Conservation (phyloP, 192 early-diverging fungal genomes). For the Jimgerdemannia flammicorona region DNA sequence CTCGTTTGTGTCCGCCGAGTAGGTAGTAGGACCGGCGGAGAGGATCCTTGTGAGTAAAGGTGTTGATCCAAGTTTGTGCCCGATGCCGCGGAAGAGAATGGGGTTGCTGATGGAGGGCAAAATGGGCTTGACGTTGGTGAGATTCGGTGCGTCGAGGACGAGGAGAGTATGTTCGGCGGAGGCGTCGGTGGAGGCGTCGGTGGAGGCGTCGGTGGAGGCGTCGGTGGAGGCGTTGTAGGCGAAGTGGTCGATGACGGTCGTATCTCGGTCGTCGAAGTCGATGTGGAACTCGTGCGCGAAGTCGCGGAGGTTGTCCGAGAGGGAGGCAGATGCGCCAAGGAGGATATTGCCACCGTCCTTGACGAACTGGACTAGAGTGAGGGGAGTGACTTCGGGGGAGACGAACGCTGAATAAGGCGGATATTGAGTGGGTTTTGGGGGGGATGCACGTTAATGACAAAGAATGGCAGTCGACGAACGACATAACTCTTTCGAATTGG, state of each 20-base stretch:
- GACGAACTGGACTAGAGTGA: slow-evolving; percentile 77
- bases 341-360: slow-evolving; percentile 90
- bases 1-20: slow-evolving; percentile 53
- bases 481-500: neutral
- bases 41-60: slow-evolving; percentile 58
- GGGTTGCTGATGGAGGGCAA: slow-evolving; percentile 35
- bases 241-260: slow-evolving; percentile 71
- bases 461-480: neutral
- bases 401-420: neutral
- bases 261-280: slow-evolving; percentile 72
- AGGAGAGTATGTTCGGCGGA: slow-evolving; percentile 41
- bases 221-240: slow-evolving; percentile 37
- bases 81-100: slow-evolving; percentile 77
- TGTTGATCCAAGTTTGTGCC: slow-evolving; percentile 59
- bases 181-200: slow-evolving; percentile 34
- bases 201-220: slow-evolving; percentile 44
- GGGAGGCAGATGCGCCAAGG: slow-evolving; percentile 59
- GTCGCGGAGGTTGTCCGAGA: slow-evolving; percentile 69
- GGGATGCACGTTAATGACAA: too few species aligned
- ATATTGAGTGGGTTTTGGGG: too few species aligned
- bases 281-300: slow-evolving; percentile 89
- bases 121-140: slow-evolving; percentile 36
- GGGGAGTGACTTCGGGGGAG: slow-evolving; percentile 23
- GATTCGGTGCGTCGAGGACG: slow-evolving; percentile 39
- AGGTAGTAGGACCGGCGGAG: slow-evolving; percentile 59